Evolutionary conservation across 345 rosid genomes (phyloP), one percentile per base, ranked within the genome.

Genomic region (Murraya paniculata): DNA sequence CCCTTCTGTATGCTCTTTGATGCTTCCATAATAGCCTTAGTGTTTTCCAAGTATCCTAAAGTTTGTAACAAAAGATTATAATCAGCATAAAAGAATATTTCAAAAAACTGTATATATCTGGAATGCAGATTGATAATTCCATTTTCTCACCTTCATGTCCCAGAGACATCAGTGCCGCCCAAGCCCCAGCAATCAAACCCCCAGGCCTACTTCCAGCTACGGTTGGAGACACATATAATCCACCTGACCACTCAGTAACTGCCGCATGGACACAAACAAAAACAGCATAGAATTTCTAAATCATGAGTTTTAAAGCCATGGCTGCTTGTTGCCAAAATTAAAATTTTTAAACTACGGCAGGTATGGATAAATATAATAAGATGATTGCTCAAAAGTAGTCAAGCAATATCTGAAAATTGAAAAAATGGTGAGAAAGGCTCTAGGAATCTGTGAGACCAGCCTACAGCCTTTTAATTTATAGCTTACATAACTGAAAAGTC

Each of bases 221-320:
- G 36, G 97, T 94, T 74, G 97, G 99, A 71, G 97, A 94, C 50
- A 96, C 83, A 80, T 92, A 96, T 30, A 96, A 88, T 78, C 99
- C 97, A 79, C 97, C 99, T 48, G 98, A 89, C 97, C 99, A 96
- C 85, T 92, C 99, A 16, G 97, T 90, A 77, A 95, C 99, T 92
- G 88, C 83, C 80, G 58, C 76, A 81, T 82, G 35, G 50, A 22
- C 56, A 81, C 70, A 24, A 76, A 68, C 39, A 64, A 33, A 80
- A 71, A 30, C 74, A 62, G 39, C 18, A 24, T 64, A 57, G 55
- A 85, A 74, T n/a, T 11, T 9, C 62, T 81, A 38, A 59, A 77
- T 74, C 78, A 71, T 9, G 33, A 62, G 50, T 62, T 78, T 77
- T 64, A 62, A 67, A 76, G 16, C 25, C 22, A 68, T 21, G 19